These are phyloP conservation scores for Phascolomyces articulosus DNA, from an alignment of 371 early-diverging fungal species.

Conservation along the genomic window DNA sequence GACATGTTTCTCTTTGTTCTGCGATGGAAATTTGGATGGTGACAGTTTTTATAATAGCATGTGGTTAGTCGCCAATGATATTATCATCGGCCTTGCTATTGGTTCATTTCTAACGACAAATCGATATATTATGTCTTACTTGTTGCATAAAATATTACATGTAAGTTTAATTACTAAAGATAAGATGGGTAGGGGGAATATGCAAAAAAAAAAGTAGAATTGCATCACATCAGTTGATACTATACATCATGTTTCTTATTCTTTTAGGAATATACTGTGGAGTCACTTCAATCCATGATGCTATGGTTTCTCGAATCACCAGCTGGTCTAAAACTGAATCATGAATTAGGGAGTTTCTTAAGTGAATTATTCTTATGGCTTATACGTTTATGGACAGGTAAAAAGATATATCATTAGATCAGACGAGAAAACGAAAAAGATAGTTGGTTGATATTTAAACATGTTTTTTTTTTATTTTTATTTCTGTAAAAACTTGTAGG, in stretches of 20 bases:
- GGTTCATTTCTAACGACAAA: conserved; percentile 76
- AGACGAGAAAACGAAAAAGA: too few relatives aligned
- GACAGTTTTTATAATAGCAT: conserved; percentile 91
- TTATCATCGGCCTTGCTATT: conserved; percentile 85
- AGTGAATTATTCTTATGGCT: conserved; percentile 96
- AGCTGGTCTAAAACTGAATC: conserved; percentile 95
- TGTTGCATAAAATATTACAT: conserved; percentile 56
- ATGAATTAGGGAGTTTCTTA: conserved; percentile 84
- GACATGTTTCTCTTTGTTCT: too few relatives aligned
- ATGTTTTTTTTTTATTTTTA: too few relatives aligned
- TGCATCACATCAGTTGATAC: too few relatives aligned
- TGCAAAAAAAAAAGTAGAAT: too few relatives aligned
- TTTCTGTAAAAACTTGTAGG: conserved; percentile 29
- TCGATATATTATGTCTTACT: conserved; percentile 56
- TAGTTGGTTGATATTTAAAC: too few relatives aligned
- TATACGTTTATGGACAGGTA: conserved; percentile 85
- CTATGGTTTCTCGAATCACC: conserved; percentile 94
- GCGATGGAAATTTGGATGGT: not conserved
- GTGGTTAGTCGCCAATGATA: conserved; percentile 94
- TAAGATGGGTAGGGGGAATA: not conserved
- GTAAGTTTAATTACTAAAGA: conserved; percentile 31
- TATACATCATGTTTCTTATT: too few relatives aligned
- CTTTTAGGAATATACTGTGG: conserved; percentile 62
- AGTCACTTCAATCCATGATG: conserved; percentile 73
- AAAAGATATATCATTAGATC: not conserved